Conservation (phyloP, 805 yeast species). For the Millerago galiae region DNA sequence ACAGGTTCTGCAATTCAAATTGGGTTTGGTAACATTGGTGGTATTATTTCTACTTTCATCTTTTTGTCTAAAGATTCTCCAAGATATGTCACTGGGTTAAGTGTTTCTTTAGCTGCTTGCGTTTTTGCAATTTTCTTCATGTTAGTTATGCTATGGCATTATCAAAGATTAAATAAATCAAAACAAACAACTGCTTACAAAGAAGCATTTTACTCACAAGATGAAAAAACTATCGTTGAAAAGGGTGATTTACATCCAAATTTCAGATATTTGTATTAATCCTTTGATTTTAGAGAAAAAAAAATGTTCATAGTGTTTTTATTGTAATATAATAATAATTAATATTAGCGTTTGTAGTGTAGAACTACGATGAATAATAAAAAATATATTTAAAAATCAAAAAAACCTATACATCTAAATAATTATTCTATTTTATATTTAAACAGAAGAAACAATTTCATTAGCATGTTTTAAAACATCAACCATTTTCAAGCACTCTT, state of each 20-base stretch:
- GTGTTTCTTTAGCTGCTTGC: constrained; percentile 38
- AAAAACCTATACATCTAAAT: neutral
- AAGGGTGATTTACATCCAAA: constrained; percentile 38
- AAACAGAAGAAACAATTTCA: constrained; percentile 63
- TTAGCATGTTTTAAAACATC: constrained; percentile 85
- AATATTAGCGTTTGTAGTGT: no score
- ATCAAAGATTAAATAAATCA: constrained; percentile 28
- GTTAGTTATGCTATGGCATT: constrained; percentile 26
- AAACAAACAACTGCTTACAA: constrained; percentile 30
- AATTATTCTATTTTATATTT: neutral
- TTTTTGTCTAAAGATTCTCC: constrained; percentile 33
- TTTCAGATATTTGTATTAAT: constrained; percentile 39
- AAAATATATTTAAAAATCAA: neutral
- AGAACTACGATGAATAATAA: no score
- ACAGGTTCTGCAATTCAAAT: constrained; percentile 33
- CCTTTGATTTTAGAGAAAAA: no score
- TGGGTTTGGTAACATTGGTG: constrained; percentile 35
- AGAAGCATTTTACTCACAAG: constrained; percentile 25
- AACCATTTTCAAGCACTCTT: constrained; percentile 93
- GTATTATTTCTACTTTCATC: constrained; percentile 33
- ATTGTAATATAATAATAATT: no score
- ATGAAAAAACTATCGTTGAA: constrained; percentile 28
- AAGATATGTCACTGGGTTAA: constrained; percentile 30
- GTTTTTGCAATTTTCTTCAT: constrained; percentile 33
- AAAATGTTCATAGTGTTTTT: no score